Percentiles rank a stretch among this genome's conserved stretches.
These are phyloP conservation scores for Cordyceps farinosa DNA, from an alignment of 2,329 filamentous ascomycete species.

Conservation along the genomic window DNA sequence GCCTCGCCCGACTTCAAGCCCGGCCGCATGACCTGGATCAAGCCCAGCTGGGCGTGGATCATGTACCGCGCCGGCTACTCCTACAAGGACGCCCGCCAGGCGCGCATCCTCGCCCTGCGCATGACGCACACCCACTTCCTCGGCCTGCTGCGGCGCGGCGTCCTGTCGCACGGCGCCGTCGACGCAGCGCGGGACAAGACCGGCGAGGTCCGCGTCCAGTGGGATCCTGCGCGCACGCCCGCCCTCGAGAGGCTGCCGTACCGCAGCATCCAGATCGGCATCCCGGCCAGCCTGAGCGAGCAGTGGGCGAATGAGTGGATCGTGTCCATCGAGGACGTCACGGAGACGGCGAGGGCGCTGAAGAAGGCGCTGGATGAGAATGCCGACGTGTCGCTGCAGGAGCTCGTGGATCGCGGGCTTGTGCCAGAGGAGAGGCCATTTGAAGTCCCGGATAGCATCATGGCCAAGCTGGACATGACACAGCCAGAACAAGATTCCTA, in stretches of 20 bases:
- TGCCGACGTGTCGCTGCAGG: conserved; percentile 30
- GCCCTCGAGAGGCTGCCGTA: conserved; percentile 43
- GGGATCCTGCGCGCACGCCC: conserved; percentile 58
- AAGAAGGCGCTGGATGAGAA: conserved; percentile 43
- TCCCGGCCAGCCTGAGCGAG: conserved; percentile 44
- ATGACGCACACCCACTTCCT: conserved; percentile 51
- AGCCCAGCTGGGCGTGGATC: conserved; percentile 62
- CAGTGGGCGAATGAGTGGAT: conserved; percentile 51
- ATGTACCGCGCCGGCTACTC: conserved; percentile 61
- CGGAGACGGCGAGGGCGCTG: conserved; percentile 46
- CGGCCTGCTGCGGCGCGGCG: conserved; percentile 39
- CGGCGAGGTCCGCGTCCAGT: conserved; percentile 52
- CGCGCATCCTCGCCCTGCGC: conserved; percentile 53
- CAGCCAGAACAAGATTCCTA: not conserved
- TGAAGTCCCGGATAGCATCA: conserved; percentile 37
- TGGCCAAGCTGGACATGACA: conserved; percentile 32
- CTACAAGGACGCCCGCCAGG: conserved; percentile 52
- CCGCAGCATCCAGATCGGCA: conserved; percentile 59
- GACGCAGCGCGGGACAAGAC: conserved; percentile 26
- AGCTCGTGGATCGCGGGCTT: conserved; percentile 37
- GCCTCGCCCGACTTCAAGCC: conserved; percentile 50
- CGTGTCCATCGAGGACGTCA: conserved; percentile 55
- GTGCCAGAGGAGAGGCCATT: conserved; percentile 45
- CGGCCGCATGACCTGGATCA: conserved; percentile 63
- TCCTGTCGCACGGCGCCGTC: conserved; percentile 26